A percentile compares a stretch with the other conserved stretches of the same genome.
These are phyloP conservation scores for Endogone sp. DNA, from an alignment of 192 early-diverging fungal species.

Conservation along the genomic window DNA sequence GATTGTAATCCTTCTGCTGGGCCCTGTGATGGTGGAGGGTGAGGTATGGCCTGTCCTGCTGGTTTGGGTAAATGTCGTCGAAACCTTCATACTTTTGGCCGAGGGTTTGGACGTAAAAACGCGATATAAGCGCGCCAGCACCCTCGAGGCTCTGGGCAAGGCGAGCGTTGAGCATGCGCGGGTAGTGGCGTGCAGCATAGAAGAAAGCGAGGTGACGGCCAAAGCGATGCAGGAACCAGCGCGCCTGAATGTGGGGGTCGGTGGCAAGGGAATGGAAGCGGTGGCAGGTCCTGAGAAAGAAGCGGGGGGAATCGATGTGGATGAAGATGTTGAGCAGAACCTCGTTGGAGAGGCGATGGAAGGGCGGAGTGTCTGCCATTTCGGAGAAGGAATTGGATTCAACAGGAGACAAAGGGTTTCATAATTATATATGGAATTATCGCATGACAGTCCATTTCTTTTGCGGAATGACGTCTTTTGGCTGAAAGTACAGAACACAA, in stretches of 20 bases:
- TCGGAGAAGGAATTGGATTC: not conserved
- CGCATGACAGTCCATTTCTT: no score
- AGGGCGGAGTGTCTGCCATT: not conserved
- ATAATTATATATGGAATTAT: no score
- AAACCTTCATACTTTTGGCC: not conserved
- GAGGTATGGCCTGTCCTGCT: not conserved
- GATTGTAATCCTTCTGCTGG: not conserved
- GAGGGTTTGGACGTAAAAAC: not conserved
- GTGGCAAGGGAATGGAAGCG: not conserved
- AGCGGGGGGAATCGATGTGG: not conserved
- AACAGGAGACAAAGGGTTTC: no score
- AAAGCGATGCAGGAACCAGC: not conserved
- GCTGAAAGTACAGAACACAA: no score
- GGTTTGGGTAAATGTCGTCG: not conserved
- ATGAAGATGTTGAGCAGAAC: not conserved
- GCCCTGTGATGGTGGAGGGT: not conserved
- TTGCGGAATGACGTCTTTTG: no score
- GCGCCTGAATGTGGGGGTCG: not conserved
- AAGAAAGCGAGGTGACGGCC: not conserved
- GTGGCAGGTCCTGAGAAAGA: not conserved
- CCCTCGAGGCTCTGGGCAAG: not conserved
- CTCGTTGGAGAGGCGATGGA: not conserved
- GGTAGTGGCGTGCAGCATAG: not conserved
- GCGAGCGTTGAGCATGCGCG: not conserved
- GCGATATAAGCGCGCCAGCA: not conserved